Base-by-base conservation (phyloP, 129 eudicot genomes). In the Gnaphalium uliginosum region DNA sequence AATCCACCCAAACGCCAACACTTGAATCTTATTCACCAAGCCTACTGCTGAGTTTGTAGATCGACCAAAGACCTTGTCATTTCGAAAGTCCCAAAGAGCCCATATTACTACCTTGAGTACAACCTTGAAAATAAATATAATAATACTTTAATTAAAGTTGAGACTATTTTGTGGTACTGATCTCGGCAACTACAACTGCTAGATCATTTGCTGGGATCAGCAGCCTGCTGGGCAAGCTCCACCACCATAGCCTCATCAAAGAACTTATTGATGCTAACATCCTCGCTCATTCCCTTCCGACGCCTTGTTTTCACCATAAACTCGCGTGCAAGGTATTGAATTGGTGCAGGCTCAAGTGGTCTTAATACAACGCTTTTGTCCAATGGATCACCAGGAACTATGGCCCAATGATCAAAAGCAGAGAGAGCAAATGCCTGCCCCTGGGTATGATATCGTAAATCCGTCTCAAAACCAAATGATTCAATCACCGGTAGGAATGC, bases 281-380 rank as follows among this genome's bases (percentile, higher is more conserved):
- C 97, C 74, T 94, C 97, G 3, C 97, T 88, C 98, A 94, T 94
- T 69, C 98, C 99, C 96, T 94, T 94, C 74, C 97, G 79, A 60
- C 97, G 96, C 80, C 99, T 89, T 15, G 99, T 94, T 86, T 94
- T 94, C 46, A 94, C 99, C 99, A 94, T 94, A 46, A 94, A 94
- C 74, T 94, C 99, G 17, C 97, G 96, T 53, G 90, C 96, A 79
- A 94, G 83, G 69, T 94, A 93, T 67, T 91, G 97, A 71, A 82
- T 75, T 15, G 99, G 99, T 23, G 97, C 99, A 27, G 97, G 99
- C 78, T 94, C 99, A 27, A 94, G 89, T 4, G 98, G 97, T 3
- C 96, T 85, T 11, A 95, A 81, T 4, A 91, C 96, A 9, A 95
- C 89, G 86, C 90, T 86, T 81, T 89, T 91, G 79, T 95, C 99